Evolutionary conservation across 2,329 filamentous ascomycete species (phyloP), one percentile per base, ranked within the genome.

Genomic region (Huntiella abstrusa): DNA sequence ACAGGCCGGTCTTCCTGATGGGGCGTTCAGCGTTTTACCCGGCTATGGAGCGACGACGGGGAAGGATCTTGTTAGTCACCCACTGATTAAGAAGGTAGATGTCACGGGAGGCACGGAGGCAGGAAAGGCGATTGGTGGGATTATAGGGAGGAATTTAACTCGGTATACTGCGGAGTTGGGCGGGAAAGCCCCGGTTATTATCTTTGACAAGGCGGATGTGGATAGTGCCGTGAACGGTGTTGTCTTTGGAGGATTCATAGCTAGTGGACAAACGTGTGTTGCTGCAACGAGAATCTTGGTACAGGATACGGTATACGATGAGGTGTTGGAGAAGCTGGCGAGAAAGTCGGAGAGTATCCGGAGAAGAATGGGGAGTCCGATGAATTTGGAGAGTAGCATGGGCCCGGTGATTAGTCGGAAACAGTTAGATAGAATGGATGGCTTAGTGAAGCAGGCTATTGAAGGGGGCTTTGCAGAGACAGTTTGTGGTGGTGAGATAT

Each of bases 101-200:
- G 88, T 91, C 53, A 88, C 83, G 0, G 83, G 83, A 19, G 81
- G 75, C 5, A 81, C 77, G 1, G 67, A 66, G 2, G 84, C 82
- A 0, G 83, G 79, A 1, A 71, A 75, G 47, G 66, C 76, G 44
- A 83, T 88, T 45, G 82, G 84, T 70, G 70, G 73, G 55, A 80
- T 81, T 0, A 69, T 76, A 2, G 64, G 69, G 1, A 80, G 67
- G 4, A 71, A 71, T 49, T 57, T 76, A 53, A 80, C 80, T 60
- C 75, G 76, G 54, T 69, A 79, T 5, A 73, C 72, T 1, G 65
- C 80, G 12, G 77, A 80, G 58, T 70, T 77, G 0, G 78, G 77
- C 12, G 78, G 78, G 37, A 82, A 82, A 58, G 74, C 69, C 0
- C 77, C 77, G 0, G 65, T 74, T 7, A 58, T 82, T n/a, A 63